Evolutionary conservation across 768 basidiomycete species (phyloP), one percentile per base, ranked within the genome.

Genomic region (Trametopsis cervina): DNA sequence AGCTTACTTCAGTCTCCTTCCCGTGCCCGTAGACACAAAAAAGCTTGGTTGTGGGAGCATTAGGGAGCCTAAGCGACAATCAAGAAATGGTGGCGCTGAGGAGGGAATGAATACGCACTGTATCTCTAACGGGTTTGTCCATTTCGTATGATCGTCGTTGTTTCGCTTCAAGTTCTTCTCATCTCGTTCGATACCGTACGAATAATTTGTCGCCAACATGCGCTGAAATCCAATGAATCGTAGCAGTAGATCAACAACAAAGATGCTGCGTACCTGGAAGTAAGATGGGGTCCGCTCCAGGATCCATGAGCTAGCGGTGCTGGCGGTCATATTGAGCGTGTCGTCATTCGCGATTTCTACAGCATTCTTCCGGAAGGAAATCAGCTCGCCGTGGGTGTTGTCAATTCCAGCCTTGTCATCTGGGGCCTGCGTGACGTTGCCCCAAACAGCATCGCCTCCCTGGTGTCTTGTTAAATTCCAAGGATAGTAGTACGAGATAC

Each of bases 1-100:
- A 44, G 47, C 75, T 54, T 33, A 81, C 88, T 76, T 96, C 93
- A 0, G 93, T 99, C 57, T 93, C 88, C 61, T 97, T 97, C 17
- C 95, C 95, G 55, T 90, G 85, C 0, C 95, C 95, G 67, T 98
- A 97, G 2, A 93, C 78, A 54, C 94, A 97, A 63, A 83, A 88
- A 23, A 95, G 83, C 60, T 85, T 89, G 83, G 96, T 86, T 4
- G 84, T 86, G 1, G 95, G 93, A 0, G 96, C 96, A 40, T 81
- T 66, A 1, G 95, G 95, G 15, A 99, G 70, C 54, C 89, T 89
- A 15, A 2, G 20, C 1, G n/a, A 11, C 23, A 5, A 20, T 17
- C 24, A 2, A 40, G 45, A 13, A 15, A 40, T 46, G 17, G n/a
- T 18, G 17, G 5, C 46, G 7, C 38, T 41, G 29, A n/a, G 48